These are phyloP conservation scores for Pilasporangium apinafurcum DNA, from an alignment of 352 stramenopile genomes.

Conservation along the genomic window DNA sequence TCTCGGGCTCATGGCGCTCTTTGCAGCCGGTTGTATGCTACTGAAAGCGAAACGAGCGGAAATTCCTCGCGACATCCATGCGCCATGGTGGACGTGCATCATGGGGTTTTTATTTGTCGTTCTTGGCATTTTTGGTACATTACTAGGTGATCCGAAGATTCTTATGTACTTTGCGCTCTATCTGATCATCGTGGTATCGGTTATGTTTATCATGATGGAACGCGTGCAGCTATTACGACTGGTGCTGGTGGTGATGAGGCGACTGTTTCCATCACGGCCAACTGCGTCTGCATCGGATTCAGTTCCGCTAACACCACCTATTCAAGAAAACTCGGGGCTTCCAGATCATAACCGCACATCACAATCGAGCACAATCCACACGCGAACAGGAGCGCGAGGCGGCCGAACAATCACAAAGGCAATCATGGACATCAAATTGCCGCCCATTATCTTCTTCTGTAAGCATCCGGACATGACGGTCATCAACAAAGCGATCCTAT, in stretches of 20 bases:
- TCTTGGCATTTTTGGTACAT: constrained; percentile 34
- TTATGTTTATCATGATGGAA: constrained; percentile 51
- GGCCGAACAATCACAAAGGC: constrained; percentile 36
- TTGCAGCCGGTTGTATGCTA: constrained; percentile 64
- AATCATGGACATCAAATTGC: constrained; percentile 39
- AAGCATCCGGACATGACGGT: constrained; percentile 82
- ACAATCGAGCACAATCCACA: too few relatives aligned
- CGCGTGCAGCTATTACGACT: constrained; percentile 30
- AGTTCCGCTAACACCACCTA: background rate
- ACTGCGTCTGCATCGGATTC: constrained; percentile 18
- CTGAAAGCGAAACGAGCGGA: constrained; percentile 84
- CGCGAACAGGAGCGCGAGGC: constrained; percentile 30
- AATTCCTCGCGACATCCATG: constrained; percentile 61
- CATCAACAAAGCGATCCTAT: constrained; percentile 89
- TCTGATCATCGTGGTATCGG: constrained; percentile 29
- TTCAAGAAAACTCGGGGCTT: too few relatives aligned
- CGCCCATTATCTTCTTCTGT: constrained; percentile 84
- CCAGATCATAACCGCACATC: too few relatives aligned
- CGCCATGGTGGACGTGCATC: constrained; percentile 38
- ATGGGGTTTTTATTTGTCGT: constrained; percentile 37
- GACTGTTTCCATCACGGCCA: constrained; percentile 20
- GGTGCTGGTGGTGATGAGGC: constrained; percentile 23
- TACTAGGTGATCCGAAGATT: constrained; percentile 36
- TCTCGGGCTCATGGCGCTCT: constrained; percentile 5
- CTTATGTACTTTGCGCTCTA: constrained; percentile 54